Percentiles rank a stretch among this genome's conserved stretches.
Conservation (phyloP, 1,139 yeast genomes). For the Saccharomyces hybrid region DNA sequence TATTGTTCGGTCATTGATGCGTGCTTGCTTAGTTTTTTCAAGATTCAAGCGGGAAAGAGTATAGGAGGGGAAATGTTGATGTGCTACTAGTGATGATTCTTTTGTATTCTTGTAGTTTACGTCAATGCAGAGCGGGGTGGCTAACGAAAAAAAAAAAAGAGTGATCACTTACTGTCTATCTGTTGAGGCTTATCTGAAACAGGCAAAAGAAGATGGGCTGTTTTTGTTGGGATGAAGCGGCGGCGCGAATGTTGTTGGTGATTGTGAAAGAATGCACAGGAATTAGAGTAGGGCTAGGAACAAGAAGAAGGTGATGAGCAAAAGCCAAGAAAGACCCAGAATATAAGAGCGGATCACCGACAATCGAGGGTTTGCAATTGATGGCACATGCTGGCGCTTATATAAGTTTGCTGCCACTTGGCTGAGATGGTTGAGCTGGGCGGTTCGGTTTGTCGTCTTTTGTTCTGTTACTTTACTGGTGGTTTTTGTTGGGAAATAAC, state of each 20-base stretch:
- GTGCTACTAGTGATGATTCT: neutral
- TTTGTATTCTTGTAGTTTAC: neutral
- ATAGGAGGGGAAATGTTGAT: neutral
- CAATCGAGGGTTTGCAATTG: neutral
- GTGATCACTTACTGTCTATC: neutral
- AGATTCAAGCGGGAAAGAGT: slow-evolving; percentile 27
- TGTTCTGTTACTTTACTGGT: too few species aligned
- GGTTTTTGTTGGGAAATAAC: neutral
- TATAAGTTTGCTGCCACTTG: neutral
- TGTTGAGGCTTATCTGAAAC: neutral
- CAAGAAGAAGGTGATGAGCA: neutral
- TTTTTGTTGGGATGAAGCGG: neutral
- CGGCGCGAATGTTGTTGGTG: neutral
- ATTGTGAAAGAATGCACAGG: neutral
- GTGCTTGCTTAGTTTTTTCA: slow-evolving; percentile 42
- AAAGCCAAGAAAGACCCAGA: neutral
- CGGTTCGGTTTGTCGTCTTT: neutral
- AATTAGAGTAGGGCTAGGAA: neutral
- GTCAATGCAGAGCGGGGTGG: neutral
- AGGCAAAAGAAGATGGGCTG: neutral
- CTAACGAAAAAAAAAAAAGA: neutral
- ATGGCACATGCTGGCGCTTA: neutral
- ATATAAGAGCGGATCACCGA: neutral
- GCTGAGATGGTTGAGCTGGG: neutral
- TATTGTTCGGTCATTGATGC: slow-evolving; percentile 14